Conservation (phyloP, 2,329 filamentous ascomycete genomes). For the Diaporthe sp. region DNA sequence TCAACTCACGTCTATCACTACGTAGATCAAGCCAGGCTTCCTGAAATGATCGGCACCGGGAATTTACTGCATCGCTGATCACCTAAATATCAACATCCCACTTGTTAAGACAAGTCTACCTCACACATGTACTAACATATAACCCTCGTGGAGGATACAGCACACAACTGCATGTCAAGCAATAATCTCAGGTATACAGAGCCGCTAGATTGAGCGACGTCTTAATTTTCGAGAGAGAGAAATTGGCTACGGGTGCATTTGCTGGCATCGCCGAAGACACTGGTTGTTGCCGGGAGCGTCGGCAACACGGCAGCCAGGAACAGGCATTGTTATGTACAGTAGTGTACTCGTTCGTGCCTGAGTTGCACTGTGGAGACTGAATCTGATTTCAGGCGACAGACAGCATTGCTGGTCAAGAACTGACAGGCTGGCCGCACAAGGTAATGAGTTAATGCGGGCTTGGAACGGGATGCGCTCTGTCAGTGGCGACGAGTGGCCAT, state of each 20-base stretch:
- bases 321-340: background rate
- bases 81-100: background rate
- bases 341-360: background rate
- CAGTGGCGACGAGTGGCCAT: background rate
- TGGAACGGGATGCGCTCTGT: background rate
- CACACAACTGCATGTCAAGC: background rate
- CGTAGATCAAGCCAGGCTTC: background rate
- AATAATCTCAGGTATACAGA: background rate
- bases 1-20: background rate
- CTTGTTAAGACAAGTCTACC: background rate
- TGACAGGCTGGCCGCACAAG: background rate
- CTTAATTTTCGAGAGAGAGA: background rate
- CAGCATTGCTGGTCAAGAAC: background rate
- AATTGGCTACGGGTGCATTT: background rate
- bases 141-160: background rate
- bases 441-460: background rate
- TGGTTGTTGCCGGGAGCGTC: background rate
- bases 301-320: background rate
- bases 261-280: too few relatives aligned
- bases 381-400: background rate
- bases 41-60: conserved; percentile 1
- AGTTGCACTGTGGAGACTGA: background rate
- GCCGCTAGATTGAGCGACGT: too few relatives aligned
- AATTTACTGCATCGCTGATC: background rate
- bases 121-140: background rate